Evolutionary conservation across 805 yeast species (phyloP), one percentile per base, ranked within the genome.

Genomic region (Monosporozyma solicola): DNA sequence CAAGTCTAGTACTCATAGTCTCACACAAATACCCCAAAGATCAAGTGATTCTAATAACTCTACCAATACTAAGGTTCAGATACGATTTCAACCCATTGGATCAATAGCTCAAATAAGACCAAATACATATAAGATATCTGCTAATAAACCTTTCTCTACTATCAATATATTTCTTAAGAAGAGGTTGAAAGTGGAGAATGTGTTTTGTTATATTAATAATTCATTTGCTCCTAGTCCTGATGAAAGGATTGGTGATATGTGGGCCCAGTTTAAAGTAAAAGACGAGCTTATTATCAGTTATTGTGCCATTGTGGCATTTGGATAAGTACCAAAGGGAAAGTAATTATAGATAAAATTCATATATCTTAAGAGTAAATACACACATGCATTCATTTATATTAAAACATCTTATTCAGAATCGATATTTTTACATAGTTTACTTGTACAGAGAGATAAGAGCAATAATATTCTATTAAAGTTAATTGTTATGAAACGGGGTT

Each of bases 161-260:
- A 48, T 67, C 1, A 50, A 60, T 5, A 39, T 55, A 9, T 66
- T 66, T 47, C 48, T 67, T 11, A 51, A 54, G 45, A 56, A 54
- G 50, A 57, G 57, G 48, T 35, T 67, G 45, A 61, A 61, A 45
- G 50, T 63, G 20, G 54, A 57, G 10, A 51, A 59, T 37, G 61
- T 67, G 3, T 61, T 61, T 49, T 66, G 71, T 48, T 69, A 69
- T 47, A 57, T 69, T 4, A 68, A 66, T 48, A 69, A 66, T 50
- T 68, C 73, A 7, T 69, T 69, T 56, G 69, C 71, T 2, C 73
- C 73, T 1, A 63, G 63, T 32, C 71, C 71, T 1, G 65, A 67
- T 25, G 70, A 67, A 46, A 57, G 49, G 3, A 56, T 69, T 1
- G 68, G 69, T 2, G 69, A 67, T 27, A 52, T 69, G 7, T 66